Conservation (phyloP, 345 rosid species). For the Acer negundo region DNA sequence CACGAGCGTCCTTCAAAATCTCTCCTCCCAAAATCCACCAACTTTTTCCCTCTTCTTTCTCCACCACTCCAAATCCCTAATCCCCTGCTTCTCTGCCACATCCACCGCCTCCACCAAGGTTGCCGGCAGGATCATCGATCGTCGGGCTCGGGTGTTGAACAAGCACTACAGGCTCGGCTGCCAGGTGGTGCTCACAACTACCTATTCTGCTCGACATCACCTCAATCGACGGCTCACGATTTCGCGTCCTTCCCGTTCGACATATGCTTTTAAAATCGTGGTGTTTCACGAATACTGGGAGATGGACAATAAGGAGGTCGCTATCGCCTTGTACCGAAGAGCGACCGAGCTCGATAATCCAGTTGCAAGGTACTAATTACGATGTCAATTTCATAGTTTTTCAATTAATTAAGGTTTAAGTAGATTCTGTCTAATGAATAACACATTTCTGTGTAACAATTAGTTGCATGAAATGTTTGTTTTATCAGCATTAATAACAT, state of each 20-base stretch:
- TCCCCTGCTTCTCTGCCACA: no score
- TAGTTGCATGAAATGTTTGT: no score
- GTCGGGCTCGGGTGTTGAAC: no score
- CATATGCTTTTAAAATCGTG: constrained; percentile 59
- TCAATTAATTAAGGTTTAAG: background rate
- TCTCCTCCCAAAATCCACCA: no score
- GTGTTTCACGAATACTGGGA: constrained; percentile 81
- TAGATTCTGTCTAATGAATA: background rate
- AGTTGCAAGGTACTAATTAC: constrained; percentile 57
- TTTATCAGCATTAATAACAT: no score
- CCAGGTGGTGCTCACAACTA: background rate
- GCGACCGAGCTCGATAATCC: constrained; percentile 85
- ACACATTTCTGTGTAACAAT: no score
- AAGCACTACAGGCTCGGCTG: no score
- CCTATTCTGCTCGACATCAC: constrained; percentile 10
- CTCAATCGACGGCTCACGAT: constrained; percentile 33
- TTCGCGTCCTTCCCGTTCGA: constrained; percentile 73
- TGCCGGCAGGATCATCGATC: no score
- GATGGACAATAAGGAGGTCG: constrained; percentile 55
- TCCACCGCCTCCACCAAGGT: no score
- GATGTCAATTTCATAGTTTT: background rate
- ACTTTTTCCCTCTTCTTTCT: no score
- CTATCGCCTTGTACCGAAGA: constrained; percentile 52
- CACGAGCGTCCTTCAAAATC: no score
- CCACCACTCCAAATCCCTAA: no score